Conservation (phyloP, 108 stramenopile species). For the Pseudonitzschia multiseries region DNA sequence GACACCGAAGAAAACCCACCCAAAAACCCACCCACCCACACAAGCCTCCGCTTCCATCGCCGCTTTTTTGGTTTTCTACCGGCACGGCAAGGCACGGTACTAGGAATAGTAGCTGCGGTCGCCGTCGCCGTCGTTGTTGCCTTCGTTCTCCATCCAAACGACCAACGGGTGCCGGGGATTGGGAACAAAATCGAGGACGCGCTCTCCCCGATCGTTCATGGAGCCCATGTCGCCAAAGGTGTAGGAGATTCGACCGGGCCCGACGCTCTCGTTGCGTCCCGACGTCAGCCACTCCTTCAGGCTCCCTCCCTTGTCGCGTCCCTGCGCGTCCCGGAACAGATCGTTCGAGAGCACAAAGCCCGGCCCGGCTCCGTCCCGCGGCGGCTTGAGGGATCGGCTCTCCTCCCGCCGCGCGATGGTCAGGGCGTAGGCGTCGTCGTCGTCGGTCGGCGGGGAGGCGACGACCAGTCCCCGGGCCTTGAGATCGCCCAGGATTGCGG, state of each 20-base stretch:
- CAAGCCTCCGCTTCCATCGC: neutral
- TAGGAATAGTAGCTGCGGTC: neutral
- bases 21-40: neutral
- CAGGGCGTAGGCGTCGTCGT: slow-evolving; percentile 83
- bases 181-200: slow-evolving; percentile 70
- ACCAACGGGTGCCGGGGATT: slow-evolving; percentile 78
- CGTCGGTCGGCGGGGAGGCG: slow-evolving; percentile 73
- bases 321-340: slow-evolving; percentile 80
- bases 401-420: slow-evolving; percentile 74
- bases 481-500: slow-evolving; percentile 55
- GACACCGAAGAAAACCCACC: too few species aligned
- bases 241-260: slow-evolving; percentile 71
- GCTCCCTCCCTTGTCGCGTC: slow-evolving; percentile 40
- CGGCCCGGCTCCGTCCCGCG: slow-evolving; percentile 45
- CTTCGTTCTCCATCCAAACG: slow-evolving; percentile 51
- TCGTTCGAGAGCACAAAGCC: slow-evolving; percentile 80
- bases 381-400: slow-evolving; percentile 33
- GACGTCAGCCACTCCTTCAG: slow-evolving; percentile 46
- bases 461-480: slow-evolving; percentile 59
- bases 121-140: neutral
- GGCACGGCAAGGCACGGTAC: too few species aligned
- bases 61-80: too few species aligned
- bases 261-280: slow-evolving; percentile 30
- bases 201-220: slow-evolving; percentile 59
- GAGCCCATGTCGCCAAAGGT: slow-evolving; percentile 77